Evolutionary conservation across 176 grass and related monocot genomes (phyloP).

Genomic region (Rhynchospora pubera): DNA sequence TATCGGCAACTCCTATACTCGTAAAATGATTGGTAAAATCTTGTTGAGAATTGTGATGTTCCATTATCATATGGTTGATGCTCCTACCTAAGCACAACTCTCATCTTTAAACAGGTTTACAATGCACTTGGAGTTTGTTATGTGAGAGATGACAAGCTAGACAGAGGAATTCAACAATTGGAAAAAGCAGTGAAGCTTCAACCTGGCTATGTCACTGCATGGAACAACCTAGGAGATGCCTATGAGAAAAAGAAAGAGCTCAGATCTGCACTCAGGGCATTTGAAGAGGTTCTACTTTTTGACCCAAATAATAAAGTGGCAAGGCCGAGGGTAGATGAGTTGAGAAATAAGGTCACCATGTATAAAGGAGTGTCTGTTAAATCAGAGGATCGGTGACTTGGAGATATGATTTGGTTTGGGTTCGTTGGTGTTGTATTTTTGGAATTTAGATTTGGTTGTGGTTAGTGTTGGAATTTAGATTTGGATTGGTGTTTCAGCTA

Average conservation of each 20-base stretch:
- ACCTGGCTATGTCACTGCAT: slow-evolving; percentile 84
- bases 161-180: slow-evolving; percentile 67
- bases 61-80: not conserved
- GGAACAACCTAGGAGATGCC: slow-evolving; percentile 87
- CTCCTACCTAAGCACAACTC: not conserved
- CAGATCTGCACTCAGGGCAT: slow-evolving; percentile 62
- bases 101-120: slow-evolving; percentile 48
- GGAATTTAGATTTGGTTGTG: not conserved
- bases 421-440: not conserved
- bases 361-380: slow-evolving; percentile 78
- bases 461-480: not conserved
- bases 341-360: slow-evolving; percentile 49
- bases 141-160: slow-evolving; percentile 68
- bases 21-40: not conserved
- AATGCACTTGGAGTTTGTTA: slow-evolving; percentile 93
- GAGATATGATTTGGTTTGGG: not conserved
- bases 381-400: slow-evolving; percentile 43
- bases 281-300: slow-evolving; percentile 80
- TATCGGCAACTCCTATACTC: not conserved
- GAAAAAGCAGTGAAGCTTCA: slow-evolving; percentile 86
- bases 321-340: slow-evolving; percentile 58
- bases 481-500: not conserved
- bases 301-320: slow-evolving; percentile 94
- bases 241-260: slow-evolving; percentile 83
- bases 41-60: not conserved